Conservation (phyloP, 164 flowering plant genomes). For the Pachysandra terminalis region DNA sequence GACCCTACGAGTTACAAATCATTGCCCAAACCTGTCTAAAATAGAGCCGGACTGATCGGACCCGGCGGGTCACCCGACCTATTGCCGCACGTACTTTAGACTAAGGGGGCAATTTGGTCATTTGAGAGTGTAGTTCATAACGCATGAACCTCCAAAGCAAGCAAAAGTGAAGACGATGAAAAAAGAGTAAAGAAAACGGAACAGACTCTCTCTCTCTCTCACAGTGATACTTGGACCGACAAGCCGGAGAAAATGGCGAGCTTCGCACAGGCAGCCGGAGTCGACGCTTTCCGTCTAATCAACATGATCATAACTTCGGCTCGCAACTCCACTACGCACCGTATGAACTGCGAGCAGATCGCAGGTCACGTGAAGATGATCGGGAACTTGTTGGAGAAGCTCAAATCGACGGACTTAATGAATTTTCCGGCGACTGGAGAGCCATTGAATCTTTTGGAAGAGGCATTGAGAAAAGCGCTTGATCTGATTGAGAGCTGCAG, state of each 20-base stretch:
- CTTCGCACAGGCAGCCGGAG: slow-evolving; percentile 20
- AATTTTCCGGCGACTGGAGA: slow-evolving; percentile 30
- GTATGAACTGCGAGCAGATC: slow-evolving; percentile 37
- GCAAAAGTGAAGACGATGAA: no score
- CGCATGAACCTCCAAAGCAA: no score
- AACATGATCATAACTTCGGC: slow-evolving; percentile 28
- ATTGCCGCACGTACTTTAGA: no score
- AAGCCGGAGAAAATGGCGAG: slow-evolving; percentile 6
- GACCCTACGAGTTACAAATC: no score
- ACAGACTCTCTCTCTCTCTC: slow-evolving; percentile 1
- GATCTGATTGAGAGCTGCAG: slow-evolving; percentile 33
- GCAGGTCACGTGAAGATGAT: slow-evolving; percentile 35
- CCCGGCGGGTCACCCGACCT: no score
- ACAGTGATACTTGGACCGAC: neutral
- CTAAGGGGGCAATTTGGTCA: no score
- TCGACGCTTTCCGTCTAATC: slow-evolving; percentile 24
- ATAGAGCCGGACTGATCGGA: no score
- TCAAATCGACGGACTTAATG: slow-evolving; percentile 31
- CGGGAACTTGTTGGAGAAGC: slow-evolving; percentile 40
- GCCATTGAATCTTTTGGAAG: slow-evolving; percentile 36
- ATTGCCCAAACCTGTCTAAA: no score
- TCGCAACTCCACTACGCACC: slow-evolving; percentile 29
- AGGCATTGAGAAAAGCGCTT: slow-evolving; percentile 26
- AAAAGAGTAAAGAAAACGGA: no score
- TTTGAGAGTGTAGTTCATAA: no score